Evolutionary conservation across 2,329 filamentous ascomycete genomes (phyloP).

Genomic region (Fusarium odoratissimum): DNA sequence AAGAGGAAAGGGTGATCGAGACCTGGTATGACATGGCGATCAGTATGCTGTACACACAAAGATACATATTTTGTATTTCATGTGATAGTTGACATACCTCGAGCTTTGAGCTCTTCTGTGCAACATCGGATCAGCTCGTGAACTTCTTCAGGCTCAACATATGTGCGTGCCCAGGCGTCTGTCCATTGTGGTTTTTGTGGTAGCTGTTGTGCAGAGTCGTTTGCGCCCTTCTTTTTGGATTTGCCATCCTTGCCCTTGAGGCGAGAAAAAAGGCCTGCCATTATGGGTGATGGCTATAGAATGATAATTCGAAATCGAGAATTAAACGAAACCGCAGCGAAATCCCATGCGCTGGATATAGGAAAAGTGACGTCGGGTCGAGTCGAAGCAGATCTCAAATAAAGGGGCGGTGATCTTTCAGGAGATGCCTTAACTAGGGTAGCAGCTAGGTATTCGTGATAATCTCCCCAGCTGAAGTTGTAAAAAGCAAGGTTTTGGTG

Average conservation of each 20-base stretch:
- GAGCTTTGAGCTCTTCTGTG: slow-evolving; percentile 90
- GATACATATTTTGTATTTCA: background rate
- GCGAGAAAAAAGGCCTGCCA: slow-evolving; percentile 70
- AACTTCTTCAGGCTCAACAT: slow-evolving; percentile 89
- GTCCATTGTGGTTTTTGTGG: slow-evolving; percentile 83
- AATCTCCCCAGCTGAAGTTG: slow-evolving; percentile 30
- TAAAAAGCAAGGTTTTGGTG: slow-evolving; percentile 25
- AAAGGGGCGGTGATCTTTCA: slow-evolving; percentile 34
- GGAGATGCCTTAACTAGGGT: slow-evolving; percentile 4
- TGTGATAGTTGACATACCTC: slow-evolving; percentile 72
- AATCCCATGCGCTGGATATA: slow-evolving; percentile 26
- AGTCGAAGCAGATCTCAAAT: slow-evolving; percentile 21
- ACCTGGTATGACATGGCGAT: slow-evolving; percentile 61
- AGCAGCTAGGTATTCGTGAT: slow-evolving; percentile 8
- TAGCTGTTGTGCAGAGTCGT: slow-evolving; percentile 61
- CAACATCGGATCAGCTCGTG: slow-evolving; percentile 87
- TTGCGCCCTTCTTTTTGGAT: slow-evolving; percentile 73
- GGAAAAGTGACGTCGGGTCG: slow-evolving; percentile 28
- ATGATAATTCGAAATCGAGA: slow-evolving; percentile 9
- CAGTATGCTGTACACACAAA: slow-evolving; percentile 27
- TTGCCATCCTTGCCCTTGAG: slow-evolving; percentile 81
- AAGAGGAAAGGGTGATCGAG: slow-evolving; percentile 93
- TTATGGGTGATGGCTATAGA: slow-evolving; percentile 49
- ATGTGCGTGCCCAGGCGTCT: slow-evolving; percentile 85
- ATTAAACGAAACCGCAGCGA: slow-evolving; percentile 13